These are phyloP conservation scores for Pachysandra terminalis DNA, from an alignment of 164 flowering plant genomes.

Conservation along the genomic window DNA sequence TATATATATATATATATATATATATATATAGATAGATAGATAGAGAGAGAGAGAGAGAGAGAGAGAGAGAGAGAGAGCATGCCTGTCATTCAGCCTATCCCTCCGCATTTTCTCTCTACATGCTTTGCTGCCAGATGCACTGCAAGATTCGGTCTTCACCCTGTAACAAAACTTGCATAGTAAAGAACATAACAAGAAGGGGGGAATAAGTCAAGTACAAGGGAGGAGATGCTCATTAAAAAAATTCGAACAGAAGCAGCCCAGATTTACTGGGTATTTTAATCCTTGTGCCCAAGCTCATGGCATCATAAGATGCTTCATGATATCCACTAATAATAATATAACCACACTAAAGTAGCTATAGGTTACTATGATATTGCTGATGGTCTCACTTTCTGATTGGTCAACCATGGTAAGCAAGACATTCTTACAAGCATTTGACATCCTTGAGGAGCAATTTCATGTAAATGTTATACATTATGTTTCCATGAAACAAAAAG, in stretches of 20 bases:
- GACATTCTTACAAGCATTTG: too few species aligned
- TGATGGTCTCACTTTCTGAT: too few species aligned
- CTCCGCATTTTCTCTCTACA: slow-evolving; percentile 74
- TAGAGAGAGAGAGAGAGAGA: slow-evolving; percentile 1
- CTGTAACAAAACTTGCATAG: slow-evolving; percentile 26
- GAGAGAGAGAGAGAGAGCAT: slow-evolving; percentile 16
- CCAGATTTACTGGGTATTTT: neutral
- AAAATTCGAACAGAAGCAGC: neutral
- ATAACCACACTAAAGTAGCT: neutral
- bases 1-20: too few species aligned
- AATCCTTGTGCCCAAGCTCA: neutral
- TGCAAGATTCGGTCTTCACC: slow-evolving; percentile 40
- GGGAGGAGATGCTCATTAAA: neutral
- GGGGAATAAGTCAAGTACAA: neutral
- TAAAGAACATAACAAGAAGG: neutral
- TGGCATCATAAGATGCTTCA: neutral
- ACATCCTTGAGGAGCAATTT: too few species aligned
- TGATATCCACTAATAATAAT: neutral
- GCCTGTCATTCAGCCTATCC: slow-evolving; percentile 75
- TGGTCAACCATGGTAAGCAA: too few species aligned
- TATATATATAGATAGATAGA: neutral
- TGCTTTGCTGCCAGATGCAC: slow-evolving; percentile 61
- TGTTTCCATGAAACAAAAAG: too few species aligned
- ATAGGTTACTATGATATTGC: neutral
- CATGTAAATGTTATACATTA: too few species aligned